phyloP scores from a whole-genome alignment of 208 protist genomes.

The Acanthamoeba lenticulata region DNA sequence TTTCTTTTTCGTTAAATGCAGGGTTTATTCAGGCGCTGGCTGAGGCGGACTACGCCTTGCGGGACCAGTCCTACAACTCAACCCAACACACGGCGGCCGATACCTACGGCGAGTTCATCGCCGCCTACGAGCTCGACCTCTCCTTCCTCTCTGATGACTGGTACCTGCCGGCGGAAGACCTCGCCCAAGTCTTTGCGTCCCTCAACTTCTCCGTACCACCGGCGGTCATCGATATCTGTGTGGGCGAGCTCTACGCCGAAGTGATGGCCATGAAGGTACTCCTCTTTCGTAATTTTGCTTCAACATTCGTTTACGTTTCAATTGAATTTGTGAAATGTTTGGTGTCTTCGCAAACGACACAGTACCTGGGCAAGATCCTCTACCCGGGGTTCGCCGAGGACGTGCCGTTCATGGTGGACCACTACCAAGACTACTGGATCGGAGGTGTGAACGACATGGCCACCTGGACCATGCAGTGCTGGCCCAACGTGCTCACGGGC shows the following conservation, averaged over 20 bases:
- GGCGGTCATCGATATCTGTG: not conserved
- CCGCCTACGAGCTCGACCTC: conserved; percentile 57
- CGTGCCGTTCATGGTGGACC: conserved; percentile 26
- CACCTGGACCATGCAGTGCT: conserved; percentile 31
- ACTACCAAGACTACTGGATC: conserved; percentile 47
- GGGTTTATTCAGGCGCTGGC: conserved; percentile 52
- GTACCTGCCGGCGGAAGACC: not conserved
- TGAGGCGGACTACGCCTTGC: not conserved
- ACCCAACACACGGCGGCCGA: conserved; percentile 2
- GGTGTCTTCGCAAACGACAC: too few relatives aligned
- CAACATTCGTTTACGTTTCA: too few relatives aligned
- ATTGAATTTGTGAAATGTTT: too few relatives aligned
- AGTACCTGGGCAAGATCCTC: conserved; percentile 3
- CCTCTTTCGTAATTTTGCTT: too few relatives aligned
- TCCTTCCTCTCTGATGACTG: conserved; percentile 48
- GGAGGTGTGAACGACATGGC: conserved; percentile 56
- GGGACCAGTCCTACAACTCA: not conserved
- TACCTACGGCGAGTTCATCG: conserved; percentile 49
- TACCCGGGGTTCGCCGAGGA: not conserved
- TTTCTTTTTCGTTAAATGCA: too few relatives aligned
- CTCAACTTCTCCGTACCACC: conserved; percentile 31
- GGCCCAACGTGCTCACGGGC: not conserved
- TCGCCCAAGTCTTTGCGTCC: not conserved
- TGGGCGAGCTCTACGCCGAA: conserved; percentile 47
- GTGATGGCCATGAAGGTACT: conserved; percentile 58